A percentile compares a stretch with the other conserved stretches of the same genome.
Evolutionary conservation across 108 stramenopile species (phyloP).

Genomic region (Seminavis robusta): DNA sequence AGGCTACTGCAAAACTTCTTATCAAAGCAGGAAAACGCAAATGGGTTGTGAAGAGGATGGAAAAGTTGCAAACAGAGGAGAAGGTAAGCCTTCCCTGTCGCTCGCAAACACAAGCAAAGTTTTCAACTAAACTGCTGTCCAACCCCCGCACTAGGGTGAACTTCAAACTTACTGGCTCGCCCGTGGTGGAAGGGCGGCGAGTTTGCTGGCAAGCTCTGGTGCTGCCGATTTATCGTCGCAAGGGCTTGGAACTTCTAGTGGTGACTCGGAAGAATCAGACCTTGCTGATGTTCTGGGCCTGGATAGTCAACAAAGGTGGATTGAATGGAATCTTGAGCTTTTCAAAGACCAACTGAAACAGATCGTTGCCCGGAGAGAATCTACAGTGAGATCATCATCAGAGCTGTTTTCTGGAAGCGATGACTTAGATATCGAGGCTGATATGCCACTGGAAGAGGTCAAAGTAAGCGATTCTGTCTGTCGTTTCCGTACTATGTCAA

Average conservation of each 20-base stretch:
- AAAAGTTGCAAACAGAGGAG: neutral
- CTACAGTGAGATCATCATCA: neutral
- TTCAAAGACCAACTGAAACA: neutral
- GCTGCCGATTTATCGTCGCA: neutral
- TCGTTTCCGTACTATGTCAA: no score
- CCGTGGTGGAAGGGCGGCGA: neutral
- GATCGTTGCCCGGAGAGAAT: neutral
- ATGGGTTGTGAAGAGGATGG: constrained; percentile 5
- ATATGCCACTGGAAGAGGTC: constrained; percentile 14
- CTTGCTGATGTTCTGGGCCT: no score
- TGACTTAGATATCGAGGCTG: neutral
- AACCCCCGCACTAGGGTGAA: no score
- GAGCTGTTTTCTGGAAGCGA: neutral
- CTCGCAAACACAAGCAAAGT: no score
- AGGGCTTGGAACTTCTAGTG: neutral
- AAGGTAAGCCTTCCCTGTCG: no score
- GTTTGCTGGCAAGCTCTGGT: neutral
- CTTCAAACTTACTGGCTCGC: constrained; percentile 19
- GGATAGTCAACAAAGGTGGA: constrained; percentile 1
- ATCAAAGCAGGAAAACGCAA: constrained; percentile 3
- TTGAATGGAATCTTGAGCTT: constrained; percentile 8
- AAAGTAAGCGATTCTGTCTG: no score
- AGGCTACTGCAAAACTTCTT: constrained; percentile 5
- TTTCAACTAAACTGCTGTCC: no score
- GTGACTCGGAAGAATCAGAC: neutral